These are phyloP conservation scores for Hordeum pubiflorum DNA, from an alignment of 202 grass and related monocot species.

Conservation along the genomic window DNA sequence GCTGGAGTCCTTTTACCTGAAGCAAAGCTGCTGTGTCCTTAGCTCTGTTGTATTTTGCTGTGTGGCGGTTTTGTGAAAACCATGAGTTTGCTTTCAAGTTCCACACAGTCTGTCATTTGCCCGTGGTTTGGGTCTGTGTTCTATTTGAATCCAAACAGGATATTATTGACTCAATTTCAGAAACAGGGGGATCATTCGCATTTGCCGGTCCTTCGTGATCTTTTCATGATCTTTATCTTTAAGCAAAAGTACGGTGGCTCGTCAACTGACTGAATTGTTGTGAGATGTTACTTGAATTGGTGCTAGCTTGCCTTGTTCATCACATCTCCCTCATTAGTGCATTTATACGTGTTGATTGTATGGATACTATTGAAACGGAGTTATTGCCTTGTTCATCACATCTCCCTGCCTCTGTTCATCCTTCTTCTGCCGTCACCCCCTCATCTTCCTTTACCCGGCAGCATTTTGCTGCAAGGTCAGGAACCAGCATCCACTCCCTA, in stretches of 20 bases:
- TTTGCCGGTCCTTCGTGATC: background rate
- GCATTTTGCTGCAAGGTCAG: too few relatives aligned
- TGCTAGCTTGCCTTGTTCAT: background rate
- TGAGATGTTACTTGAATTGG: background rate
- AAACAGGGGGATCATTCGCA: background rate
- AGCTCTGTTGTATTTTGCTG: conserved; percentile 1
- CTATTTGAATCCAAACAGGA: background rate
- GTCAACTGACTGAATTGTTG: background rate
- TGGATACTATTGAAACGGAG: too few relatives aligned
- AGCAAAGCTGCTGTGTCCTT: background rate
- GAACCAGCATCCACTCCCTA: too few relatives aligned
- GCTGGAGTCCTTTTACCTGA: background rate
- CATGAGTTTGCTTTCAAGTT: background rate
- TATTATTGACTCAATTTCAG: background rate
- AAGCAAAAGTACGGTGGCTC: background rate
- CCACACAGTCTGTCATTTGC: conserved; percentile 14
- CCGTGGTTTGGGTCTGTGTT: background rate
- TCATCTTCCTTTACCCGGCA: too few relatives aligned
- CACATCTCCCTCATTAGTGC: too few relatives aligned
- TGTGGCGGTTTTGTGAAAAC: conserved; percentile 10
- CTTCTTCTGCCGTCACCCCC: too few relatives aligned
- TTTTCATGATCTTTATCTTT: background rate
- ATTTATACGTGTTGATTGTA: too few relatives aligned
- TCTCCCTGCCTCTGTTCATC: too few relatives aligned
- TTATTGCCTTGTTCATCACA: too few relatives aligned